phyloP scores from a whole-genome alignment of 1,284 basidiomycete species.

The Trichosporon coremiiforme region DNA sequence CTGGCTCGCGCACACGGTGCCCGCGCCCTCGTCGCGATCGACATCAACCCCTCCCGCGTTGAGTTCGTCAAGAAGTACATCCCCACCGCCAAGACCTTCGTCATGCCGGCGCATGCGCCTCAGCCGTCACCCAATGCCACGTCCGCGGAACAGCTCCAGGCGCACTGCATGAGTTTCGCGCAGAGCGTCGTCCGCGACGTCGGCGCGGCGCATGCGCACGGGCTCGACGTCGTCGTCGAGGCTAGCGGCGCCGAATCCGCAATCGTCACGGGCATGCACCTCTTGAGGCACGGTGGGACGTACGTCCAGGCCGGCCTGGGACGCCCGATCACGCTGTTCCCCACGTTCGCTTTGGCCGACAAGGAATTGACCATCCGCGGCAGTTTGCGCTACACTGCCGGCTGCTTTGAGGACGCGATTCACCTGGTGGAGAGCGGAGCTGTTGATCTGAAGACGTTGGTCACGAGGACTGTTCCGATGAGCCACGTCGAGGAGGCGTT shows the following conservation, averaged over 20 bases:
- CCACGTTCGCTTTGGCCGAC: slow-evolving; percentile 36
- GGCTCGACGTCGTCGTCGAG: slow-evolving; percentile 63
- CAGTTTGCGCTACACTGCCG: slow-evolving; percentile 40
- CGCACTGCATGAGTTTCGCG: neutral
- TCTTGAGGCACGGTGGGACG: slow-evolving; percentile 65
- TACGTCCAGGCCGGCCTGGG: slow-evolving; percentile 41
- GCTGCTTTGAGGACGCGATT: slow-evolving; percentile 57
- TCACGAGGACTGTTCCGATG: slow-evolving; percentile 61
- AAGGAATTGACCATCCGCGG: slow-evolving; percentile 74
- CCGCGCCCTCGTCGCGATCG: slow-evolving; percentile 73
- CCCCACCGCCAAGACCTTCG: slow-evolving; percentile 55
- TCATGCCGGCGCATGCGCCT: slow-evolving; percentile 8
- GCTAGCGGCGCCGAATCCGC: slow-evolving; percentile 64
- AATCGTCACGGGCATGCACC: slow-evolving; percentile 60
- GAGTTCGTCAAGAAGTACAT: slow-evolving; percentile 81
- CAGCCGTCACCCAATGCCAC: neutral
- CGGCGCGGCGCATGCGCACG: slow-evolving; percentile 55
- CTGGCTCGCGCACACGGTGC: slow-evolving; percentile 85
- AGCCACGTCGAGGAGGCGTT: slow-evolving; percentile 58
- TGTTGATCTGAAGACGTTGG: slow-evolving; percentile 60
- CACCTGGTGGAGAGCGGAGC: slow-evolving; percentile 59
- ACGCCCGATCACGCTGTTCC: slow-evolving; percentile 34
- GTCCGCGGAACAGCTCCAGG: slow-evolving; percentile 5
- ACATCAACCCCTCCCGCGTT: slow-evolving; percentile 62
- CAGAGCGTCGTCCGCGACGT: slow-evolving; percentile 57